A percentile compares a stretch with the other conserved stretches of the same genome.
phyloP scores from a whole-genome alignment of 768 basidiomycete genomes.

The Suillus fuscotomentosus region DNA sequence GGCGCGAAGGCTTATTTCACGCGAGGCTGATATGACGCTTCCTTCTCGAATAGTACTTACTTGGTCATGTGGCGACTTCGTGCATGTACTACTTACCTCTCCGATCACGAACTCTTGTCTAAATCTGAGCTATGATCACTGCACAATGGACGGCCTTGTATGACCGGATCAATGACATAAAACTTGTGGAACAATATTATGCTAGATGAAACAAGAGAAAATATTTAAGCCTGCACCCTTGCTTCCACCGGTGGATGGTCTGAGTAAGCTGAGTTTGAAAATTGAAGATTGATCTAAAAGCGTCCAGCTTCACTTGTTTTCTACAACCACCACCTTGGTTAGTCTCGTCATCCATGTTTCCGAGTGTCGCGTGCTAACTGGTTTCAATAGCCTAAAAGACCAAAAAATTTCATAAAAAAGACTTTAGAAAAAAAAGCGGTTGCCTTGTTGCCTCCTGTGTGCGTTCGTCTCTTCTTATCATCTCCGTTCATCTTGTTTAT shows the following conservation, averaged over 20 bases:
- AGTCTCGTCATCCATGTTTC: conserved; percentile 28
- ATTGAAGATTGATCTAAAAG: conserved; percentile 24
- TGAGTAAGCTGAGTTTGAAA: conserved; percentile 39
- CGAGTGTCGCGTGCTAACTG: conserved; percentile 15
- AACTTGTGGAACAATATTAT: too few species aligned
- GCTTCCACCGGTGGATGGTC: neutral
- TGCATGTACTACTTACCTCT: conserved; percentile 18
- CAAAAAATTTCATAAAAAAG: conserved; percentile 61
- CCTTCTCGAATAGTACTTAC: conserved; percentile 9
- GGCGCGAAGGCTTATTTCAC: conserved; percentile 90
- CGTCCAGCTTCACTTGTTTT: conserved; percentile 35
- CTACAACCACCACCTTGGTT: conserved; percentile 68
- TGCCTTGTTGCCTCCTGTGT: conserved; percentile 75
- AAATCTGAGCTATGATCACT: neutral
- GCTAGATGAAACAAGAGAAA: neutral
- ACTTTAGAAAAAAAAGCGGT: conserved; percentile 72
- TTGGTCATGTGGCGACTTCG: neutral
- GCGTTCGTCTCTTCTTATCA: conserved; percentile 27
- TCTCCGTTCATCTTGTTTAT: conserved; percentile 16
- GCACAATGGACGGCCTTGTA: neutral
- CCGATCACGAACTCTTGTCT: neutral
- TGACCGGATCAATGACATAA: neutral
- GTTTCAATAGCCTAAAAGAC: conserved; percentile 54
- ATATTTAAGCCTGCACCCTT: neutral
- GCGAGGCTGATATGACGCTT: conserved; percentile 52